Conservation (phyloP, 495 filamentous ascomycete genomes). For the Lophiotrema nucula region DNA sequence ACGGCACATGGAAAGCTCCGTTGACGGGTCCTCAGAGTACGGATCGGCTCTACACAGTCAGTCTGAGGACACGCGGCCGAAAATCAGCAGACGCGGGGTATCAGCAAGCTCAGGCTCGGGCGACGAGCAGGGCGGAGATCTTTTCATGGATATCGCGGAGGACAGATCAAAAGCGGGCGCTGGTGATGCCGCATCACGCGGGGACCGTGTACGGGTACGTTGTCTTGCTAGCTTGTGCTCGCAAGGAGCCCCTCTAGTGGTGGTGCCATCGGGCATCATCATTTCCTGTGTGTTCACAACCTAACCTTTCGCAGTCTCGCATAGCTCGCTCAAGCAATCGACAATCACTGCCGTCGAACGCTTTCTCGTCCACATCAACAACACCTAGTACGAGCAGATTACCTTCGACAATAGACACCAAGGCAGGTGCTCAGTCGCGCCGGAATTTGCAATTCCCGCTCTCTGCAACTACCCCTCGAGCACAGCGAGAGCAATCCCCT, state of each 20-base stretch:
- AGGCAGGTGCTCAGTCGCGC: conserved; percentile 4
- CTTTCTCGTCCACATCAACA: conserved; percentile 14
- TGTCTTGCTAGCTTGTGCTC: not conserved
- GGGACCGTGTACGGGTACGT: conserved; percentile 48
- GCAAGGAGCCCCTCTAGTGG: too few relatives aligned
- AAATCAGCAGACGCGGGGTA: not conserved
- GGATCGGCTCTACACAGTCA: conserved; percentile 26
- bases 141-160: conserved; percentile 64
- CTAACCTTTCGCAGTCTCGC: conserved; percentile 30
- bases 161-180: conserved; percentile 52
- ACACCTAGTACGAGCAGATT: conserved; percentile 22
- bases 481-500: conserved; percentile 28
- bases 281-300: too few relatives aligned
- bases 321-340: conserved; percentile 30
- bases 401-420: conserved; percentile 23
- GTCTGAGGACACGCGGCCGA: conserved; percentile 3
- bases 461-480: conserved; percentile 9
- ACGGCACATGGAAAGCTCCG: conserved; percentile 31
- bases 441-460: conserved; percentile 19
- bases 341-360: conserved; percentile 32
- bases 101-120: conserved; percentile 3
- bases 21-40: conserved; percentile 30
- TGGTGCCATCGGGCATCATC: too few relatives aligned
- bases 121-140: conserved; percentile 50
- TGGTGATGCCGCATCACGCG: conserved; percentile 47